Evolutionary conservation across 257 asterid species (phyloP), one percentile per base, ranked within the genome.

Genomic region (Gentiana macrophylla): DNA sequence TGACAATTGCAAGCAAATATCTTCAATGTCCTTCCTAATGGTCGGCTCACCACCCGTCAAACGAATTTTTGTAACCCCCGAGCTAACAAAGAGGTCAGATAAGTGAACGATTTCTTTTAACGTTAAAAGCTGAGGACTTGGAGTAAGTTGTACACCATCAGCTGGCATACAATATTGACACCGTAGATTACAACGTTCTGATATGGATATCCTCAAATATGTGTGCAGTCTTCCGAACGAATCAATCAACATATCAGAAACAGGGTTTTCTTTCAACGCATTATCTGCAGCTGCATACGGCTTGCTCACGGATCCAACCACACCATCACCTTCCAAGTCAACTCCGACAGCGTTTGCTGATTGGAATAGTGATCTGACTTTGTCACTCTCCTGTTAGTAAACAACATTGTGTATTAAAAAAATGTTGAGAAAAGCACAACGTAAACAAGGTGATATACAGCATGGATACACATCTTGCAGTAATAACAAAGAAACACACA

Each of bases 141-240:
- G 80, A 52, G 95, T 78, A 60, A 92, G 95, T 65, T 83, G 94
- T 36, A 79, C 82, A 45, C 98, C 98, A 70, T 92, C 98, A 53
- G 89, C 88, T 57, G 98, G 98, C 98, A 92, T 92, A 69, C 98
- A 92, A 67, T 88, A 92, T 53, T 83, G 94, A 76, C 97, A 92
- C 62, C 95, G 76, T 72, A 92, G 74, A 67, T 92, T 92, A 81
- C 98, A 92, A 10, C 97, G 94, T 61, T 92, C 97, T 0, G 95
- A 83, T 73, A 92, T 69, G 45, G 97, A 92, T 66, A 92, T 92
- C 77, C 98, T 75, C 72, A 92, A 72, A 68, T 92, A 92, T 34
- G 95, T 88, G 61, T 92, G 95, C 57, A 55, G 65, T 80, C 97
- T 83, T 73, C 98, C 98, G 48, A 92, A 92, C 8, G 97, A 81